Evolutionary conservation across 2,329 filamentous ascomycete genomes (phyloP), one percentile per base, ranked within the genome.

Genomic region (Fusarium verticillioides): DNA sequence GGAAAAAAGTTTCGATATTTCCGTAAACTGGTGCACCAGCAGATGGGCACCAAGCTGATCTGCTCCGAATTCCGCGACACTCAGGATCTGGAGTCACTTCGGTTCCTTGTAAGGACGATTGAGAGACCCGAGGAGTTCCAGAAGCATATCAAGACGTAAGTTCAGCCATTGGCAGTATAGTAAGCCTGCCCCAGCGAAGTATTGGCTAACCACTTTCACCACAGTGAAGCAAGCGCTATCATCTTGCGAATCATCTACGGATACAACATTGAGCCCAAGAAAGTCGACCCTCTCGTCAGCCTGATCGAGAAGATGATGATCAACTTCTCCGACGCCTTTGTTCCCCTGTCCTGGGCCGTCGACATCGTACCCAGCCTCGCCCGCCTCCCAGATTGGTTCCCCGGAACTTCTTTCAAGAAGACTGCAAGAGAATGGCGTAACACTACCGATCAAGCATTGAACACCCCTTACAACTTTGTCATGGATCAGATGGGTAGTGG

Each of bases 391-490:
- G 72, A 72, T 1, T 58, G 75, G 36, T 66, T 81, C 26, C 82
- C 82, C 0, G 81, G 81, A 2, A 60, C 70, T 2, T 68, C 68
- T 0, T 83, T 82, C 67, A 73, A 82, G 56, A 74, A 73, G 44
- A 79, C 70, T 30, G 82, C 78, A 1, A 63, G 56, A 13, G 47
- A 75, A 30, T 82, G 79, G 78, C 75, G 64, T 15, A 64, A 68
- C 8, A 59, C 71, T 2, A 75, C 66, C 10, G 37, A 73, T 4
- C 54, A 67, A 19, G 66, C 74, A 10, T 63, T 68, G 10, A 42
- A 81, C 5, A 56, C 73, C 5, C 81, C 81, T 1, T 82, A 81
- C 47, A n/a, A 60, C 0, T 82, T 82, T 44, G 80, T 81, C 3
- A 56, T 58, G 16, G 59, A 59, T 9, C 78, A 81, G 28, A 79